Base-by-base conservation (phyloP, 2,329 filamentous ascomycete genomes). In the Colletotrichum sp. region DNA sequence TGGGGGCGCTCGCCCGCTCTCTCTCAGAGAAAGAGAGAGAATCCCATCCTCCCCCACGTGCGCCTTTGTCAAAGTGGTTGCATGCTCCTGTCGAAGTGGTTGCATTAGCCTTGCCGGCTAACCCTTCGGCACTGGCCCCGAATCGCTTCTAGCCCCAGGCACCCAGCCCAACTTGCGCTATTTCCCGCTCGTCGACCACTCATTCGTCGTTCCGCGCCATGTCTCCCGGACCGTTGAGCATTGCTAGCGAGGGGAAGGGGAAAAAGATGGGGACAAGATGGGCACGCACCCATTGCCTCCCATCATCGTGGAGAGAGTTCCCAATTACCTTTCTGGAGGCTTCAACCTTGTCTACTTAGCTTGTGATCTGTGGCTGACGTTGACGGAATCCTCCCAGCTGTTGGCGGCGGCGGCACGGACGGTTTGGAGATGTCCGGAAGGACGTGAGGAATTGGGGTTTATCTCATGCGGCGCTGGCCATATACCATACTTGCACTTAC, bases 341-440 rank as follows among this genome's bases (percentile, higher is more conserved):
- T 58, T 27, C 25, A 58, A 58, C 32, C 61, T 48, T 25, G 30
- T 32, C 48, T 43, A n/a, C 16, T 16, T 64, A 39, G 66, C 58
- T 70, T 65, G 58, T 70, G 71, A 74, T 70, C 34, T 65, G 73
- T 75, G 65, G 73, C 73, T 75, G 70, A 69, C 73, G 58, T 73
- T 52, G 68, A 70, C 69, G 64, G 70, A 32, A 39, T 70, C 27
- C 15, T 27, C 55, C 64, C 22, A 66, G 39, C 43, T 52, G 43
- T 52, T 52, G 43, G 43, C 43, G 43, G 43, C 32, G 15, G 43
- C 32, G 15, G 65, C 73, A 75, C 73, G 73, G 73, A 73, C 73
- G 73, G 62, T 73, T 73, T 75, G 73, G 73, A 75, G 73, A 75
- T 75, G 73, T 75, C 73, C 73, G 73, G 64, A 64, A 75, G 70